Base-by-base conservation (phyloP, 768 basidiomycete species). In the Lactarius hatsudake region DNA sequence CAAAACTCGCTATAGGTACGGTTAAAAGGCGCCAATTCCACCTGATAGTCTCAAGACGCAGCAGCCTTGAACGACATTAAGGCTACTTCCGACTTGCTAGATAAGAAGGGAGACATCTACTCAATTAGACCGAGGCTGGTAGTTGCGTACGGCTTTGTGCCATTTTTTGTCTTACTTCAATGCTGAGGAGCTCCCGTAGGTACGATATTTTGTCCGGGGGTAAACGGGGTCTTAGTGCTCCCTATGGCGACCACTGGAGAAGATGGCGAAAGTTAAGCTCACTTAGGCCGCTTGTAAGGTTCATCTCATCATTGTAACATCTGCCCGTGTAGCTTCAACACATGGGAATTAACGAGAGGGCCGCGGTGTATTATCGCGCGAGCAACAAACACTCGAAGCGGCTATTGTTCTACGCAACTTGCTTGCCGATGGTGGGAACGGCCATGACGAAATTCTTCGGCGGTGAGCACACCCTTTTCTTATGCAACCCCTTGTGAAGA, bases 51-150 rank as follows among this genome's bases (percentile, higher is more conserved):
- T 59, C 18, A 61, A 30, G 6, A 42, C n/a, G 15, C 40, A 23
- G 15, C 54, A 68, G 67, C 68, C 15, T 30, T 70, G 8, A 69
- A 64, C 34, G 53, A 58, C 9, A 32, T 60, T 20, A 45, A 67
- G 13, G 43, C 58, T 1, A 36, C 63, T 10, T 30, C 58, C 26
- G 67, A 68, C 36, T 48, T 70, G 1, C 63, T 70, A 15, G 69
- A 70, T 10, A 65, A 65, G 43, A 61, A 61, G n/a, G 69, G 67
- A 17, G 67, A 70, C 18, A 68, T 62, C 42, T 68, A 69, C 42
- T 68, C 69, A 54, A 70, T 61, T 26, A 63, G 69, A 26, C 67
- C 69, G 18, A 63, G 67, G 43, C 34, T 61, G 3, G 59, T 70
- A 13, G 67, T 56, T 26, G 63, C 67, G 69, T 70, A 59, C 23